Percentiles rank a stretch among this genome's conserved stretches.
Evolutionary conservation across 1,139 yeast species (phyloP).

Genomic region (Lodderomyces metapsilosis): DNA sequence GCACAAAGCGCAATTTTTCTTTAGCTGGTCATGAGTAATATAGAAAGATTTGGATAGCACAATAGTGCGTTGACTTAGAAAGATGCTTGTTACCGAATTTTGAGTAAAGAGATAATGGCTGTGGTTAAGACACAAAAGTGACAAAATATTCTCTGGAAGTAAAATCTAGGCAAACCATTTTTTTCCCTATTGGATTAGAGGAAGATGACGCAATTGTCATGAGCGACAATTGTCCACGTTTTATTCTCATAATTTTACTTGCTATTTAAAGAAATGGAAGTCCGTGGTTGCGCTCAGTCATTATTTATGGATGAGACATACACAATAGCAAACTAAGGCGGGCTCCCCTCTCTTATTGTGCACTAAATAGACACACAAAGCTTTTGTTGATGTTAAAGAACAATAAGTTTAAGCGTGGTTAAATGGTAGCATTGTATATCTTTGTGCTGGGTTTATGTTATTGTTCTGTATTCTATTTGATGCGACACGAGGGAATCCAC

Average conservation of each 20-base stretch:
- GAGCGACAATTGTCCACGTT: background rate
- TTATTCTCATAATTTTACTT: too few relatives aligned
- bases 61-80: slow-evolving; percentile 2
- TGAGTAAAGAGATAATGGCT: background rate
- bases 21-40: background rate
- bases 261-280: background rate
- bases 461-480: background rate
- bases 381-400: background rate
- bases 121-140: background rate
- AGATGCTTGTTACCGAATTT: too few relatives aligned
- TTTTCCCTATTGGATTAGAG: background rate
- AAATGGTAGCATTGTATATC: background rate
- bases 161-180: background rate
- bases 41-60: background rate
- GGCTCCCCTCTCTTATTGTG: background rate
- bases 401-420: background rate
- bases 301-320: background rate
- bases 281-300: background rate
- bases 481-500: slow-evolving; percentile 1
- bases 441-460: background rate
- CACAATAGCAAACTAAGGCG: slow-evolving; percentile 1
- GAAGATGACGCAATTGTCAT: background rate
- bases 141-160: background rate
- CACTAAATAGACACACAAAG: background rate
- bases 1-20: slow-evolving; percentile 1